Evolutionary conservation across 129 eudicot species (phyloP).

Genomic region (Chrysanthemum seticuspe): DNA sequence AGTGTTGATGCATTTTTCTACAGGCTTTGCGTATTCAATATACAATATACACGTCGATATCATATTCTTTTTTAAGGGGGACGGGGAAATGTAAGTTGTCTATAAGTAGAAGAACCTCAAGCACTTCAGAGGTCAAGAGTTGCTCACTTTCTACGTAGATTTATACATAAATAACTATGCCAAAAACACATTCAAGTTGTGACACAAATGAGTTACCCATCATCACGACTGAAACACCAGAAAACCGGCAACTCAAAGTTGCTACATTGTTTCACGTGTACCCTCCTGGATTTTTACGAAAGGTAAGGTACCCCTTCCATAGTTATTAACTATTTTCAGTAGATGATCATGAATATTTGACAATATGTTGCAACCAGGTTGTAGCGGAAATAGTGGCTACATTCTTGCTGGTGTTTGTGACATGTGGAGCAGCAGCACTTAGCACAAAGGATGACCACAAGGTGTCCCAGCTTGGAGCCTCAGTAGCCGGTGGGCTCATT

Average conservation of each 20-base stretch:
- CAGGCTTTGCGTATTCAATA: too few species aligned
- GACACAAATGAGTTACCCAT: conserved; percentile 6
- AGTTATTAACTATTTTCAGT: background rate
- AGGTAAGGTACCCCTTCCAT: conserved; percentile 17
- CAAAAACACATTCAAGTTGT: conserved; percentile 17
- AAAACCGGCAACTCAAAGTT: conserved; percentile 8
- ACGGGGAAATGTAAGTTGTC: background rate
- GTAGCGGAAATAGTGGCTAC: conserved; percentile 76
- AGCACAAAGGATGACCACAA: conserved; percentile 45
- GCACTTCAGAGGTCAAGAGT: background rate
- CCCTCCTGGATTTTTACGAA: conserved; percentile 19
- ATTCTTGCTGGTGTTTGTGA: conserved; percentile 71
- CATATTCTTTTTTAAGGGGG: background rate
- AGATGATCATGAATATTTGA: background rate
- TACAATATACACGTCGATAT: background rate
- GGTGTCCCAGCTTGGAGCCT: conserved; percentile 82
- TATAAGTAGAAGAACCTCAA: conserved; percentile 10
- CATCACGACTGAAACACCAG: conserved; percentile 12
- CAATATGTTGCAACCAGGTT: conserved; percentile 34
- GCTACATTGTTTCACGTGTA: background rate
- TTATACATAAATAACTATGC: conserved; percentile 6
- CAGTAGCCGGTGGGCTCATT: conserved; percentile 73
- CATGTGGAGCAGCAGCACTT: conserved; percentile 71
- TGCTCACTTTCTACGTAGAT: background rate
- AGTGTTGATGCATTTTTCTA: background rate